Evolutionary conservation across 139 green algal species (phyloP).

Genomic region (Nannochloris sp.): DNA sequence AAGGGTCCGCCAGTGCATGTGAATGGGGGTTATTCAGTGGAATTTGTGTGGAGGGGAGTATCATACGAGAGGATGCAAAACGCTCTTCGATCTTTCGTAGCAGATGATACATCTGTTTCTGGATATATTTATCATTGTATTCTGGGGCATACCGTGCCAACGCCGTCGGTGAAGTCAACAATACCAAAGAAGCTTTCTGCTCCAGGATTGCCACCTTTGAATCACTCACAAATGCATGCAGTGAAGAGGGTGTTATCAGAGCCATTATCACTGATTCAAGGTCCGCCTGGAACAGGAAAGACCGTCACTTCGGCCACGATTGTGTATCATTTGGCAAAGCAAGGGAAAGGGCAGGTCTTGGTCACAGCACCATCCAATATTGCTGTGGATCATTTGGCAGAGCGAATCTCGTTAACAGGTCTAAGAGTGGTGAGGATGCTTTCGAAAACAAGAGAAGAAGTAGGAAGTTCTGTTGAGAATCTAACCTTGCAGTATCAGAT

Average conservation of each 20-base stretch:
- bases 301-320: conserved; percentile 94
- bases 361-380: conserved; percentile 94
- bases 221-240: conserved; percentile 76
- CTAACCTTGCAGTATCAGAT: conserved; percentile 95
- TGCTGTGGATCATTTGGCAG: conserved; percentile 93
- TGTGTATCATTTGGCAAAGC: conserved; percentile 80
- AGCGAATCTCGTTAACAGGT: conserved; percentile 83
- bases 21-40: conserved; percentile 72
- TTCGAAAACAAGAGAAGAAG: conserved; percentile 78
- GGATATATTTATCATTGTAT: conserved; percentile 67
- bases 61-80: conserved; percentile 86
- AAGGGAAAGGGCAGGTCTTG: conserved; percentile 76
- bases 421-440: conserved; percentile 91
- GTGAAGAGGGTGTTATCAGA: conserved; percentile 64
- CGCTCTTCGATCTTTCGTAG: conserved; percentile 77
- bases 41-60: conserved; percentile 91
- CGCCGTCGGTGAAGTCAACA: conserved; percentile 19
- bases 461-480: conserved; percentile 78
- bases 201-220: conserved; percentile 86
- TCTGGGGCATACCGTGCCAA: conserved; percentile 71
- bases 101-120: conserved; percentile 77
- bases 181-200: conserved; percentile 55
- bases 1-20: conserved; percentile 41
- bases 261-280: conserved; percentile 79
- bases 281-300: conserved; percentile 94